Conservation (phyloP, 768 basidiomycete genomes). For the Crucibulum laeve region DNA sequence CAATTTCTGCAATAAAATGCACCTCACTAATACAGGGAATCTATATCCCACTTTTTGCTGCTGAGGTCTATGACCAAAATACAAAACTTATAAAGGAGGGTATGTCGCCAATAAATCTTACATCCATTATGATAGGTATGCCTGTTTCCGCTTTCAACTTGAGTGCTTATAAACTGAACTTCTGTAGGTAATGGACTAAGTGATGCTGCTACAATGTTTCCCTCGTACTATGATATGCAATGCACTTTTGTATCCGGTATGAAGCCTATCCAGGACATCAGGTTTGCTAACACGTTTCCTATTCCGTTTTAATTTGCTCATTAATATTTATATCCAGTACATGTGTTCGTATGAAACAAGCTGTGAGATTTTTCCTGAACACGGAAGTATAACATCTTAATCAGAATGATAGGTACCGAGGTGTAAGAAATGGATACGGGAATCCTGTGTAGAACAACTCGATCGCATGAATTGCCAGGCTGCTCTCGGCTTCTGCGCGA, state of each 20-base stretch:
- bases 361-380: constrained; percentile 30
- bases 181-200: constrained; percentile 62
- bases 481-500: constrained; percentile 59
- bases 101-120: constrained; percentile 57
- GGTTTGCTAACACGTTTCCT: constrained; percentile 29
- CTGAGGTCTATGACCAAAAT: constrained; percentile 76
- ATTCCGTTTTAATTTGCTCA: constrained; percentile 19
- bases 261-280: constrained; percentile 40
- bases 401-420: constrained; percentile 45
- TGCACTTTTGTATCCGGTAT: constrained; percentile 50
- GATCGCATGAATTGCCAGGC: constrained; percentile 65
- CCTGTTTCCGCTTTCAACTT: neutral
- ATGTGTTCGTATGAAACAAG: constrained; percentile 56
- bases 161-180: neutral
- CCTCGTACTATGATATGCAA: constrained; percentile 42
- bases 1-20: neutral
- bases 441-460: constrained; percentile 56
- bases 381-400: neutral
- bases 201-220: constrained; percentile 41
- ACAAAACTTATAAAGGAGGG: constrained; percentile 43
- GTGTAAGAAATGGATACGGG: constrained; percentile 53
- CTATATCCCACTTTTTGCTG: constrained; percentile 71
- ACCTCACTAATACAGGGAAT: constrained; percentile 43
- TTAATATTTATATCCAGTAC: constrained; percentile 29
- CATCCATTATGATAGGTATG: constrained; percentile 67